These are phyloP conservation scores for Grosmannia huntii DNA, from an alignment of 2,329 filamentous ascomycete genomes.

Conservation along the genomic window DNA sequence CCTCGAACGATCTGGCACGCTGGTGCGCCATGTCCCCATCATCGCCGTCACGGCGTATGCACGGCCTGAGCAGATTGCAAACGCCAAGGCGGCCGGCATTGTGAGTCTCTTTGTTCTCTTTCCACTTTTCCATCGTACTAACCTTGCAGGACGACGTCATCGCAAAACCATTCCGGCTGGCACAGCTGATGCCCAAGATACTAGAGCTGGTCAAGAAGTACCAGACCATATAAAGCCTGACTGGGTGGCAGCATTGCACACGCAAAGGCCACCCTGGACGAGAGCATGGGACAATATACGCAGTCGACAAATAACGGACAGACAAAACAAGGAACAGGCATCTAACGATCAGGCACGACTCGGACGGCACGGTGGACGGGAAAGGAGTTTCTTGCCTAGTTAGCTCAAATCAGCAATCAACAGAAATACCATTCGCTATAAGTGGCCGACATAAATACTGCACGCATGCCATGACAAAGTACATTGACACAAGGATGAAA, in stretches of 20 bases:
- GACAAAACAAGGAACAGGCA: background rate
- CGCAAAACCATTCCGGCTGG: constrained; percentile 67
- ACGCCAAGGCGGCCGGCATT: constrained; percentile 60
- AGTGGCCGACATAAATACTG: background rate
- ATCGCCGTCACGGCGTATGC: constrained; percentile 79
- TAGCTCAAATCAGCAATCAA: background rate
- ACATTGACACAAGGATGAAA: no score
- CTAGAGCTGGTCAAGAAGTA: constrained; percentile 38
- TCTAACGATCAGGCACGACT: background rate
- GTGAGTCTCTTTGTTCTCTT: constrained; percentile 29
- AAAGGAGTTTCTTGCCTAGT: background rate
- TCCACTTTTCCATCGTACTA: constrained; percentile 4
- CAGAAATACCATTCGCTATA: background rate
- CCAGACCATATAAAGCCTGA: constrained; percentile 12
- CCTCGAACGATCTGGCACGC: constrained; percentile 48
- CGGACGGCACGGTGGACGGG: background rate
- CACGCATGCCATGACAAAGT: no score
- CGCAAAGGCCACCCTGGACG: background rate
- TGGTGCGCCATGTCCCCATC: constrained; percentile 57
- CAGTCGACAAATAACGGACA: background rate
- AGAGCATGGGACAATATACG: background rate
- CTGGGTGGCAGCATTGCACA: no score
- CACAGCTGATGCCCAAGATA: constrained; percentile 57
- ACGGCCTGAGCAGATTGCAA: constrained; percentile 58
- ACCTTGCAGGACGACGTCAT: constrained; percentile 55